Evolutionary conservation across 1,284 basidiomycete species (phyloP).

Genomic region (Sanghuangporus baumii): DNA sequence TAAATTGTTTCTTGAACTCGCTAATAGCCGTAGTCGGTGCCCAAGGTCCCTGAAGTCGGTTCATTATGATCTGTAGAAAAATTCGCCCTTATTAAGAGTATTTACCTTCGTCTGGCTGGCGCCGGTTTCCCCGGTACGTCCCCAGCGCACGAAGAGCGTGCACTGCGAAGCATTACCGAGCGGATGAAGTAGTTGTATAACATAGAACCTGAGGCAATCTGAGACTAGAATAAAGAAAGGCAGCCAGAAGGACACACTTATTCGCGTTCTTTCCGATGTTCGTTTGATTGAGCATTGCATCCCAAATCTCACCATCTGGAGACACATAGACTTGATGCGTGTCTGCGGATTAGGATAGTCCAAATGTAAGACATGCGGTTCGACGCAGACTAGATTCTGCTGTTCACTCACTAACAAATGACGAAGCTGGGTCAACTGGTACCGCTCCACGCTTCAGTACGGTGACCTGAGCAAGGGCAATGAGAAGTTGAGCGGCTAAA

Average conservation of each 20-base stretch:
- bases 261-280: constrained; percentile 57
- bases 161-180: constrained; percentile 35
- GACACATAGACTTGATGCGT: constrained; percentile 53
- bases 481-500: background rate
- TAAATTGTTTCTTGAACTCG: constrained; percentile 62
- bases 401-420: constrained; percentile 41
- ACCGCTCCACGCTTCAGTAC: constrained; percentile 55
- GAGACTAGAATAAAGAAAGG: constrained; percentile 3
- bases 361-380: background rate
- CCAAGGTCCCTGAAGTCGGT: constrained; percentile 31
- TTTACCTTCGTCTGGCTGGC: constrained; percentile 44
- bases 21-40: constrained; percentile 32
- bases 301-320: constrained; percentile 44
- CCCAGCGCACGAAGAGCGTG: constrained; percentile 53
- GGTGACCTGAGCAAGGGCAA: constrained; percentile 36
- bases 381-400: background rate
- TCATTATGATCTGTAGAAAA: background rate
- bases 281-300: constrained; percentile 68
- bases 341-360: constrained; percentile 27
- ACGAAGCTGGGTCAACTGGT: constrained; percentile 50
- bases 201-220: constrained; percentile 44
- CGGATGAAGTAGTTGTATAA: constrained; percentile 56
- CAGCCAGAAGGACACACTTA: constrained; percentile 35
- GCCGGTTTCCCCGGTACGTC: constrained; percentile 54
- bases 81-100: background rate